Base-by-base conservation (phyloP, 805 yeast species). In the Kazachstania viticola region DNA sequence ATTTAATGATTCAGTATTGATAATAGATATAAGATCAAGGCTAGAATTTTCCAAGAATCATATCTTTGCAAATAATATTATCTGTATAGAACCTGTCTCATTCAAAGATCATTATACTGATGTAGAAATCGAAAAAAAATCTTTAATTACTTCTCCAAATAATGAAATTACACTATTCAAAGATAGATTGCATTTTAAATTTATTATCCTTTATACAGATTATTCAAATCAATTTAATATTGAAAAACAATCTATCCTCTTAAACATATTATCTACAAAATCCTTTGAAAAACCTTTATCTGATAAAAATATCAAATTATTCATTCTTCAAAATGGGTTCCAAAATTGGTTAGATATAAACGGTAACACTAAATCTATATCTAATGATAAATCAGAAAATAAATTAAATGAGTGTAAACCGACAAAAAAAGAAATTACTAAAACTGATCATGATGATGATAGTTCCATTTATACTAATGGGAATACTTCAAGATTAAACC, bases 51-150 rank as follows among this genome's bases (percentile, higher is more conserved):
- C 72, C 29, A 58, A 61, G 27, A 69, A 71, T 29, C 95, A 84
- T 52, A 73, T 87, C 15, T 60, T 67, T 9, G 58, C 72, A 17
- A 56, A 60, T 3, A 71, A 79, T 33, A 53, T 79, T 7, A 65
- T 82, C 9, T 81, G 87, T 48, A 67, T 87, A 14, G 94, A 83
- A 32, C 95, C 96, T 0, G 63, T 68, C 14, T 64, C 73, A 1
- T 59, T 76, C 14, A 56, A 73, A 32, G 51, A 56, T 1, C 57
- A 60, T 8, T 70, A 71, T 46, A 62, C 70, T 0, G 82, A 80
- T 44, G 56, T 51, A n/a, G 88, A 79, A 33, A 56, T 87, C n/a
- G 81, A 79, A 42, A 66, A 63, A 27, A 58, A 70, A 29, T 66
- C 88, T 9, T 58, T 75, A 36, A 51, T 72, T 12, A 64, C 70